Percentiles rank a stretch among this genome's conserved stretches.
phyloP scores from a whole-genome alignment of 2,329 filamentous ascomycete genomes.

The Phymatotrichopsis omnivora region DNA sequence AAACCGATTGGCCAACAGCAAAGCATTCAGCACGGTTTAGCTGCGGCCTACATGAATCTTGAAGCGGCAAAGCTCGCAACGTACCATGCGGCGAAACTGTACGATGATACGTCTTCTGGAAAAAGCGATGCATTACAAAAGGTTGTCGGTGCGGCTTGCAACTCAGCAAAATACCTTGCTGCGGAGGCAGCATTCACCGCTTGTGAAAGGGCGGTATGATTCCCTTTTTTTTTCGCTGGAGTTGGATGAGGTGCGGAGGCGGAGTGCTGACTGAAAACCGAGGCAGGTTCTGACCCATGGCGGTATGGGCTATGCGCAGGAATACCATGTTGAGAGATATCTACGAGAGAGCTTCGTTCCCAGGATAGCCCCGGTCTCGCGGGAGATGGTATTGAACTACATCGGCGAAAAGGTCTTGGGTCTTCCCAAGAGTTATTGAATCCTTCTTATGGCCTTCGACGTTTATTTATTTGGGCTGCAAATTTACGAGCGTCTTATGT shows the following conservation, averaged over 20 bases:
- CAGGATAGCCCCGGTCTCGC: constrained; percentile 52
- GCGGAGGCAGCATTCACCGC: constrained; percentile 54
- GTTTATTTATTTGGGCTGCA: too few species aligned
- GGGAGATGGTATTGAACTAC: constrained; percentile 70
- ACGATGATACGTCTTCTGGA: constrained; percentile 47
- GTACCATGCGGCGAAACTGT: constrained; percentile 55
- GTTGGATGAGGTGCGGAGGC: not conserved
- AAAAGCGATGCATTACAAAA: constrained; percentile 42
- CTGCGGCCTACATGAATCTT: constrained; percentile 54
- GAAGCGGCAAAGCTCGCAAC: constrained; percentile 56
- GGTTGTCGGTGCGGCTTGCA: constrained; percentile 53
- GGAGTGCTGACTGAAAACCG: not conserved
- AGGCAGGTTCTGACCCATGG: constrained; percentile 44
- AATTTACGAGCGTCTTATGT: too few species aligned
- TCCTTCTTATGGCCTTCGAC: not conserved
- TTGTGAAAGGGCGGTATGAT: constrained; percentile 45
- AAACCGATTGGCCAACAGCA: constrained; percentile 57
- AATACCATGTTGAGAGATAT: constrained; percentile 57
- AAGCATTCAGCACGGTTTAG: constrained; percentile 54
- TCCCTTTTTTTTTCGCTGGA: not conserved
- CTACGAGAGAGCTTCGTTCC: constrained; percentile 56
- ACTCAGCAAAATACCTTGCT: constrained; percentile 62
- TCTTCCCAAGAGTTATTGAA: constrained; percentile 56
- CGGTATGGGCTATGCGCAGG: constrained; percentile 55
- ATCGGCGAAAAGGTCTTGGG: constrained; percentile 58